Percentiles rank a stretch among this genome's conserved stretches.
Conservation (phyloP, 2,329 filamentous ascomycete genomes). For the Neonectria punicea region DNA sequence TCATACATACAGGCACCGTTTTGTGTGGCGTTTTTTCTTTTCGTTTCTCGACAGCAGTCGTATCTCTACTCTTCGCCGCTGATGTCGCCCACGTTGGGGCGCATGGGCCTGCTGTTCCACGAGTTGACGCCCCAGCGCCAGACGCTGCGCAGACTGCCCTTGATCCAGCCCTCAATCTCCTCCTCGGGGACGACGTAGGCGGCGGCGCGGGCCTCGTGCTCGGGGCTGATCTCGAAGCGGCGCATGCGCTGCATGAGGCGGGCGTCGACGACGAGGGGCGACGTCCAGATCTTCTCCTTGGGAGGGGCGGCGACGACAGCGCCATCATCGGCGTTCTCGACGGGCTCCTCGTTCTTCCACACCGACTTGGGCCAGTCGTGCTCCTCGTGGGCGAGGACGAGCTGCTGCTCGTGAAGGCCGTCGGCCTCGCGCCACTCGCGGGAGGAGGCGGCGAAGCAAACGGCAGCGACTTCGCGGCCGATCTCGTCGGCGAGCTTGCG, state of each 20-base stretch:
- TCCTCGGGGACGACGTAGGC: constrained; percentile 72
- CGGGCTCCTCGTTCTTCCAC: constrained; percentile 63
- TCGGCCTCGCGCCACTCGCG: constrained; percentile 61
- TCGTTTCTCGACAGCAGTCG: not conserved
- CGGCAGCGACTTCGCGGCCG: constrained; percentile 86
- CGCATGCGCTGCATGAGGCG: constrained; percentile 84
- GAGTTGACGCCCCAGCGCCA: constrained; percentile 62
- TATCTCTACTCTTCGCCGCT: constrained; percentile 48
- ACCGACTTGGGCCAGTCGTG: constrained; percentile 85
- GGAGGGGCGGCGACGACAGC: constrained; percentile 51
- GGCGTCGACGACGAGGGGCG: constrained; percentile 78
- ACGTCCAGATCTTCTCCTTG: constrained; percentile 79
- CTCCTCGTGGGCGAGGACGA: constrained; percentile 76
- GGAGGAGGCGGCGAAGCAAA: constrained; percentile 73
- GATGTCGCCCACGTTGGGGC: constrained; percentile 54
- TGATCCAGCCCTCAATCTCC: constrained; percentile 76
- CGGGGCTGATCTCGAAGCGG: constrained; percentile 74
- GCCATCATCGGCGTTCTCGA: constrained; percentile 55
- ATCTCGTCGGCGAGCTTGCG: constrained; percentile 87
- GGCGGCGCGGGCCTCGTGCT: constrained; percentile 75
- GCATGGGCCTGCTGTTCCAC: constrained; percentile 53
- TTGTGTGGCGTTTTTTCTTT: not conserved
- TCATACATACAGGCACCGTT: constrained; percentile 34
- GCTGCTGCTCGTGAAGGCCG: constrained; percentile 56
- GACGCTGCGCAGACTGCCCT: constrained; percentile 65